Base-by-base conservation (phyloP, 257 asterid genomes). In the Solanum pennellii region DNA sequence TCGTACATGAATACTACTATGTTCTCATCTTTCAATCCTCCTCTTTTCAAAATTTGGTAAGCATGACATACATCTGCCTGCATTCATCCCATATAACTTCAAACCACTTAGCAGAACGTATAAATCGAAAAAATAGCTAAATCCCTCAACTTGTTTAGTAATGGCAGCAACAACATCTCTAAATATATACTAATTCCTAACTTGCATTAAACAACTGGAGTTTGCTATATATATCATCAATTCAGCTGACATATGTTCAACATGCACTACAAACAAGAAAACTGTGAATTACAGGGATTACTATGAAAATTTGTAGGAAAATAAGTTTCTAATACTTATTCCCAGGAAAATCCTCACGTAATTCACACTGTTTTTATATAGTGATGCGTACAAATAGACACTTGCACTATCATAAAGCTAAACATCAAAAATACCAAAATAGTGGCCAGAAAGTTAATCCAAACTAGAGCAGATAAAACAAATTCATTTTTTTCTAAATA, bases 1-100 rank as follows among this genome's bases (percentile, higher is more conserved):
- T 97, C 98, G 12, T 94, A 95, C 98, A 97, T 97, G 93, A 97
- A 95, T 47, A 94, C 98, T 4, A 97, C 89, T 29, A 97, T 95
- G 89, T 97, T 93, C 88, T 95, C 98, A 25, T 97, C 99, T 87
- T 89, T 93, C 89, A 97, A 65, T 16, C 98, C 99, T 25, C 99
- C 99, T 89, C 69, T 94, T 88, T 93, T 97, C 79, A 97, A 90
- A 66, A 97, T 89, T 92, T 97, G 99, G 89, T 95, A 95, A 1
- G 99, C 98, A 87, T 97, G 99, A 88, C 98, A 97, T 71, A 95
- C 92, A 87, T 97, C 99, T 23, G 99, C 96, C 99, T 96, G 87
- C 91, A 88, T 72, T 86, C 84, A 21, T n/a, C 86, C 73, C 72
- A 4, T 60, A 45, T 6, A 23, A 7, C 25, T 83, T 44, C 7